Evolutionary conservation across 371 early-diverging fungal species (phyloP).

Genomic region (Catenaria anguillulae): DNA sequence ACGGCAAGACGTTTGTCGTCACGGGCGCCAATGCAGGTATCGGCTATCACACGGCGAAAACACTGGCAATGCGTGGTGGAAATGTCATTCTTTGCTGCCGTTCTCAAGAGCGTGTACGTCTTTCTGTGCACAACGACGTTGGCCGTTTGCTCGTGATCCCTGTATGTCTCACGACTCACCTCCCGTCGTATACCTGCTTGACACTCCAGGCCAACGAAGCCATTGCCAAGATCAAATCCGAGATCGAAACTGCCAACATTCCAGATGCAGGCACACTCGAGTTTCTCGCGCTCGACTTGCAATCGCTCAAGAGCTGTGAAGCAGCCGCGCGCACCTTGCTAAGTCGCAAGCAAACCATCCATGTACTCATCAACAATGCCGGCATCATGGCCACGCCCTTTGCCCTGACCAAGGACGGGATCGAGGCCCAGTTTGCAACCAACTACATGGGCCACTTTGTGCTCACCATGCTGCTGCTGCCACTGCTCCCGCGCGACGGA

Average conservation of each 20-base stretch:
- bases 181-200: too few species aligned
- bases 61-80: slow-evolving; percentile 27
- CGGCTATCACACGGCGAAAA: slow-evolving; percentile 25
- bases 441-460: slow-evolving; percentile 36
- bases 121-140: too few species aligned
- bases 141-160: too few species aligned
- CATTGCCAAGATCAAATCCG: neutral
- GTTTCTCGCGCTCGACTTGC: slow-evolving; percentile 24
- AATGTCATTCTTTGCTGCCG: slow-evolving; percentile 24
- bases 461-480: slow-evolving; percentile 25
- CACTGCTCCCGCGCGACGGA: slow-evolving; percentile 10
- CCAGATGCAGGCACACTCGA: too few species aligned
- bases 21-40: slow-evolving; percentile 38
- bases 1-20: slow-evolving; percentile 16
- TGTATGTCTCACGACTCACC: too few species aligned
- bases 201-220: too few species aligned
- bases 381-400: slow-evolving; percentile 24
- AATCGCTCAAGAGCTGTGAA: slow-evolving; percentile 14
- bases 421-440: slow-evolving; percentile 36
- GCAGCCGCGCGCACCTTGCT: slow-evolving; percentile 15
- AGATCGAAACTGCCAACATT: too few species aligned
- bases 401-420: slow-evolving; percentile 30
- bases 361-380: slow-evolving; percentile 44
- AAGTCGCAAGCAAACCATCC: slow-evolving; percentile 6
- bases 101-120: too few species aligned